Base-by-base conservation (phyloP, 495 filamentous ascomycete genomes). In the Ramalina intermedia region DNA sequence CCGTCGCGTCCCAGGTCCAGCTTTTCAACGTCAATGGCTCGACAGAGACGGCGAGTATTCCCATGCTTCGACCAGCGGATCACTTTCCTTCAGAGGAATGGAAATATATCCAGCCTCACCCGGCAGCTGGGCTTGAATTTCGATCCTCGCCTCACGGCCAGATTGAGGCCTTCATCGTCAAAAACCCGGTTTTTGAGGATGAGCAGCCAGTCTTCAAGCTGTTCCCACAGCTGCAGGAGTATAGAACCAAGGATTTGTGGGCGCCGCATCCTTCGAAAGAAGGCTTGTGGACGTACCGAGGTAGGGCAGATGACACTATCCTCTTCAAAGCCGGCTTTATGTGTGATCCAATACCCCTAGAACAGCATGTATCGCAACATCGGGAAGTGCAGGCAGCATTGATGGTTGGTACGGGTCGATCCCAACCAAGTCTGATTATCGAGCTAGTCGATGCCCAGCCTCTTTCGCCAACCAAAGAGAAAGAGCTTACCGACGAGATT, bases 201-300 rank as follows among this genome's bases (percentile, higher is more conserved):
- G 55, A 61, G n/a, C 74, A 76, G 35, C 60, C 67, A 5, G 51
- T 73, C 35, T 81, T 81, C 58, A 65, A 68, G 45, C 61, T 68
- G 6, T 81, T 76, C 46, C 75, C 74, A 3, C 61, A 79, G 6
- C 27, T 58, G 1, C 49, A 69, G 4, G 71, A 80, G 58, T 81
- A 69, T 52, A 57, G 59, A 27, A 81, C 74, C 11, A 66, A 67
- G 29, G 79, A 82, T 54, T 59, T 82, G 24, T 80, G 69, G 54
- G 58, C 62, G 33, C 65, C 59, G 44, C 52, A 61, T 37, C 59
- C 61, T 0, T 51, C 43, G 3, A 62, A 61, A 11, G 18, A 56
- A 3, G 41, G 60, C 23, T 47, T 59, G 1, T 70, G 66, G 67
- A 48, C 53, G 12, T 63, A 52, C 13, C 40, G 42, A n/a, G 58